Evolutionary conservation across 352 stramenopile genomes (phyloP), one percentile per base, ranked within the genome.

Genomic region (Peronosclerospora sorghi): DNA sequence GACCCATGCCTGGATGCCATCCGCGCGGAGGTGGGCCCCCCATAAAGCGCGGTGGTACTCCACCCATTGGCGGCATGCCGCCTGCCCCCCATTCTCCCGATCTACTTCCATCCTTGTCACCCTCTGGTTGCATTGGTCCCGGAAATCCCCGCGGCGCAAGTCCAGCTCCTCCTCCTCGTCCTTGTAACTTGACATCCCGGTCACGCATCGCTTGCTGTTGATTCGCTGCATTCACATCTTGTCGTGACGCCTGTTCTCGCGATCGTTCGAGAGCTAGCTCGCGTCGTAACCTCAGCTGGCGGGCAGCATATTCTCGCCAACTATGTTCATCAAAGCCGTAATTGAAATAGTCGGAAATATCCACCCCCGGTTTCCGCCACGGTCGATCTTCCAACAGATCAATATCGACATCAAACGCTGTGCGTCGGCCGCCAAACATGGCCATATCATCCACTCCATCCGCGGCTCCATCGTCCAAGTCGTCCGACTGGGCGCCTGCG

Each of bases 281-380:
- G 1, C 75, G 72, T 17, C 80, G 72, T 14, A 83, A 26, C 2
- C 66, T 62, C 20, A 95, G 54, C 41, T 95, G 84, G 17, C 74
- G 69, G 28, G 69, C 64, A 10, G 78, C 83, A 26, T 95, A 95
- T 20, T 90, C 78, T 56, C 84, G 56, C 45, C 54, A 66, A 41
- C 73, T 86, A 35, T 89, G 64, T 56, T 96, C 86, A 43, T 93
- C 86, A 55, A 96, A 96, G 10, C 85, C 86, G 46, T 96, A 96
- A 62, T 96, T 96, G 45, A 96, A 96, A 54, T 95, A 96, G 63
- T 96, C 85, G 13, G 79, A 92, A 46, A 96, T 93, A 64, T 96
- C 86, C 18, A 94, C 79, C 19, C 85, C 83, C 1, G 81, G 83
- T 45, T 94, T 90, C 7, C 86, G 74, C 86, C 86, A 96, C 8